Percentiles rank a stretch among this genome's conserved stretches.
These are phyloP conservation scores for Cercospora sesami DNA, from an alignment of 2,329 filamentous ascomycete species.

Conservation along the genomic window DNA sequence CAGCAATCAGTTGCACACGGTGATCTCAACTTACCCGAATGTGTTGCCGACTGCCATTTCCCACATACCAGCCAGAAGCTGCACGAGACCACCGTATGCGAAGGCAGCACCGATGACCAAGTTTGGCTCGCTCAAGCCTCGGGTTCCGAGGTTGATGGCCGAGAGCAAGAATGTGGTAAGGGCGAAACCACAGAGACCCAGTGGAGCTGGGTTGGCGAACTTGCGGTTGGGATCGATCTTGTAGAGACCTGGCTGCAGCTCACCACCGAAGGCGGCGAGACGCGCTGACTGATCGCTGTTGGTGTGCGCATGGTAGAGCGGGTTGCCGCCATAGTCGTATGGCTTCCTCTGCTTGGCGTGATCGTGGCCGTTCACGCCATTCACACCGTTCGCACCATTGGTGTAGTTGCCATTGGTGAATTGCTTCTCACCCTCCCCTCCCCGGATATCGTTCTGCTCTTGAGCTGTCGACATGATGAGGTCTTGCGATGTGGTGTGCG, in stretches of 20 bases:
- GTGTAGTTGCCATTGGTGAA: slow-evolving; percentile 29
- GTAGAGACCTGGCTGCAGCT: slow-evolving; percentile 56
- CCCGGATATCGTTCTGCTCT: slow-evolving; percentile 39
- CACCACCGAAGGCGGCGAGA: slow-evolving; percentile 53
- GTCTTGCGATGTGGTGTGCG: background rate
- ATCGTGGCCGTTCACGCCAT: slow-evolving; percentile 40
- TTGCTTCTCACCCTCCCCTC: slow-evolving; percentile 22
- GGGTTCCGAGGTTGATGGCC: slow-evolving; percentile 51
- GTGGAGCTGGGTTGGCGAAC: slow-evolving; percentile 56
- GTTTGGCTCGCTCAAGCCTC: slow-evolving; percentile 46
- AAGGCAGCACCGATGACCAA: slow-evolving; percentile 52
- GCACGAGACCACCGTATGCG: slow-evolving; percentile 53
- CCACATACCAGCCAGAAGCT: slow-evolving; percentile 57
- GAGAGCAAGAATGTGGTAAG: slow-evolving; percentile 63
- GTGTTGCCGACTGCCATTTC: slow-evolving; percentile 36
- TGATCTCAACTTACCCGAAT: slow-evolving; percentile 1
- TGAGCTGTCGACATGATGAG: slow-evolving; percentile 47
- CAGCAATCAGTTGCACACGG: too few relatives aligned
- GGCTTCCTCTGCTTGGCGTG: slow-evolving; percentile 47
- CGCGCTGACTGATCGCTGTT: slow-evolving; percentile 52
- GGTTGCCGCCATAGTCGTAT: slow-evolving; percentile 55
- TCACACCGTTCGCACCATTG: slow-evolving; percentile 9
- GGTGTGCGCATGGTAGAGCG: slow-evolving; percentile 48
- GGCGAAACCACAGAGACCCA: slow-evolving; percentile 64
- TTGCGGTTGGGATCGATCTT: slow-evolving; percentile 36